phyloP scores from a whole-genome alignment of 257 asterid species.

The Rauvolfia tetraphylla region DNA sequence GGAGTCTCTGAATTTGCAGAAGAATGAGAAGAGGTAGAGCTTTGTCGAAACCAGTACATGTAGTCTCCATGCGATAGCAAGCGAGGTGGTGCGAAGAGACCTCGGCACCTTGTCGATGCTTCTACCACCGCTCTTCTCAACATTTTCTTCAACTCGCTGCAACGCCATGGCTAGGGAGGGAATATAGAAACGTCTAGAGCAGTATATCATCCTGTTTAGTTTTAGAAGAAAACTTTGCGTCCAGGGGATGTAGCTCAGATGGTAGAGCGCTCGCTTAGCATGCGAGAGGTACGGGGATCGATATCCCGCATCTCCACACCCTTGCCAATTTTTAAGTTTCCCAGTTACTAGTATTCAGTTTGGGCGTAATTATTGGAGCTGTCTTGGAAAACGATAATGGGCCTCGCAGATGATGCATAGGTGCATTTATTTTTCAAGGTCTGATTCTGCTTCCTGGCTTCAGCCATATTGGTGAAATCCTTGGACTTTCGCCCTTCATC shows the following conservation, averaged over 20 bases:
- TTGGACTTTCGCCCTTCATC: no score
- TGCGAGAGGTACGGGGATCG: slow-evolving; percentile 99
- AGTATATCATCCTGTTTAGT: not conserved
- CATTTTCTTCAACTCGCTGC: slow-evolving; percentile 24
- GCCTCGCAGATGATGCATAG: no score
- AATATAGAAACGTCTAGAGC: no score
- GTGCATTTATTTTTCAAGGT: no score
- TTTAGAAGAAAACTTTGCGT: no score
- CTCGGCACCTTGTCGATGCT: slow-evolving; percentile 42
- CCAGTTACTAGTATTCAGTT: no score
- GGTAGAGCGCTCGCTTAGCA: slow-evolving; percentile 99
- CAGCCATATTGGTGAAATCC: no score
- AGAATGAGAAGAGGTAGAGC: slow-evolving; percentile 34
- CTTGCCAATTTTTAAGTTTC: no score
- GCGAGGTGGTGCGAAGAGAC: slow-evolving; percentile 26
- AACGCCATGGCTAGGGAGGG: not conserved
- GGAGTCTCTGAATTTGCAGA: slow-evolving; percentile 37
- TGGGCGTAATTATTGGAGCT: no score
- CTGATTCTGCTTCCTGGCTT: no score
- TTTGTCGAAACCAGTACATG: slow-evolving; percentile 14
- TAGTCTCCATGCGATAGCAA: slow-evolving; percentile 1
- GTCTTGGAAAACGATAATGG: no score
- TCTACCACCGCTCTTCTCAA: slow-evolving; percentile 37
- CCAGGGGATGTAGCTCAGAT: slow-evolving; percentile 95
- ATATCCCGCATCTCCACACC: slow-evolving; percentile 96